Percentiles rank a stretch among this genome's conserved stretches.
These are phyloP conservation scores for Amanita pallidorosea DNA, from an alignment of 768 basidiomycete genomes.

Conservation along the genomic window DNA sequence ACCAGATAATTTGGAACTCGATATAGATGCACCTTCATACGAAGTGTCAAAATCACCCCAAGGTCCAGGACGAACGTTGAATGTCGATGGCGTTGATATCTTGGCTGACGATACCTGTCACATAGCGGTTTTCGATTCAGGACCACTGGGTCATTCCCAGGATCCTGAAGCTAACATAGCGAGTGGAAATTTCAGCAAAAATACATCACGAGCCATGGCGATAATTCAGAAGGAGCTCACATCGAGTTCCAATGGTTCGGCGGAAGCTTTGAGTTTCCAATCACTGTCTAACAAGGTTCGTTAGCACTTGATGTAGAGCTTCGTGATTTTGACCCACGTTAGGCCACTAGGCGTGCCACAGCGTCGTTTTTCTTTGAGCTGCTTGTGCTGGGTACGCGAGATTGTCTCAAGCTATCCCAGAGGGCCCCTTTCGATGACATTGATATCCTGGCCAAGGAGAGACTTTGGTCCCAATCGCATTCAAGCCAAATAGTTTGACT, in stretches of 20 bases:
- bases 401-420: constrained; percentile 80
- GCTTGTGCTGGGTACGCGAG: constrained; percentile 87
- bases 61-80: neutral
- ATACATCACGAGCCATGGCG: constrained; percentile 75
- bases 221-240: constrained; percentile 61
- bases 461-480: constrained; percentile 50
- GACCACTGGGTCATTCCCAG: constrained; percentile 43
- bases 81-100: neutral
- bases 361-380: constrained; percentile 98
- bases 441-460: constrained; percentile 68
- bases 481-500: neutral
- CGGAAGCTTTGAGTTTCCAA: constrained; percentile 65
- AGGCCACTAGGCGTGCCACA: constrained; percentile 88
- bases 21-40: neutral
- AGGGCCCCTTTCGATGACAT: constrained; percentile 75
- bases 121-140: constrained; percentile 71
- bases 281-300: constrained; percentile 64
- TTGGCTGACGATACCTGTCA: constrained; percentile 18
- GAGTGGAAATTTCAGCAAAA: constrained; percentile 75
- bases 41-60: neutral
- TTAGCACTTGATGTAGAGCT: constrained; percentile 15
- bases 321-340: constrained; percentile 4
- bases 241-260: constrained; percentile 19
- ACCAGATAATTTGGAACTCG: neutral
- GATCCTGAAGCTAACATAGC: constrained; percentile 32